Conservation (phyloP, 768 basidiomycete genomes). For the Podaxis mareebaensis region DNA sequence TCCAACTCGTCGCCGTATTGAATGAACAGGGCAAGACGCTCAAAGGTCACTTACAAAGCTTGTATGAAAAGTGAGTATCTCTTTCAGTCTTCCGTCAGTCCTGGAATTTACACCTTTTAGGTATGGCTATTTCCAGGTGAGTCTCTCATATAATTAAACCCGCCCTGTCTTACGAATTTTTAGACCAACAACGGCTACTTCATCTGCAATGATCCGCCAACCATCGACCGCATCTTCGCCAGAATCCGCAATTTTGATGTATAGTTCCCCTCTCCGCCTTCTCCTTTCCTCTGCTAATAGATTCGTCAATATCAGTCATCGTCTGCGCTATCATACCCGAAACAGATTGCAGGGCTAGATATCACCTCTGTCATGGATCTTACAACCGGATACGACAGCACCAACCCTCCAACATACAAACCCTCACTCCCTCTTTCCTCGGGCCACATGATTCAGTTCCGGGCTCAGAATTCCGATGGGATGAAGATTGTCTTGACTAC, state of each 20-base stretch:
- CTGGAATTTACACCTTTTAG: constrained; percentile 32
- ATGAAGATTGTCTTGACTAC: constrained; percentile 67
- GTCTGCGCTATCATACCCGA: constrained; percentile 51
- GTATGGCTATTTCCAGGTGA: constrained; percentile 79
- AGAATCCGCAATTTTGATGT: constrained; percentile 61
- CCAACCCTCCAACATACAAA: constrained; percentile 63
- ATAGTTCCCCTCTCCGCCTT: constrained; percentile 15
- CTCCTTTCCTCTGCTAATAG: background rate
- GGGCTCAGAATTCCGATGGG: constrained; percentile 43
- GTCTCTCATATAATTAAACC: background rate
- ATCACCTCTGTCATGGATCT: constrained; percentile 73
- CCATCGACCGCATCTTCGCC: constrained; percentile 68
- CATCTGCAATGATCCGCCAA: constrained; percentile 65
- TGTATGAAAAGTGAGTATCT: constrained; percentile 55
- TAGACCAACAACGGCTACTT: constrained; percentile 86
- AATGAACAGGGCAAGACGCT: constrained; percentile 53
- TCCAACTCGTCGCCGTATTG: constrained; percentile 60
- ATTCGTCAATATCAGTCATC: constrained; percentile 7
- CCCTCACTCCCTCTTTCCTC: constrained; percentile 71
- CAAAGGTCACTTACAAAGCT: constrained; percentile 54
- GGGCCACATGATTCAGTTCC: constrained; percentile 86
- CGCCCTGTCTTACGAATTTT: background rate
- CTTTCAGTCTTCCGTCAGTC: background rate
- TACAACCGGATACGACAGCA: constrained; percentile 76
- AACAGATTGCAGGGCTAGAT: constrained; percentile 55